Evolutionary conservation across 2,329 filamentous ascomycete genomes (phyloP).

Genomic region (Cytospora chrysosperma): DNA sequence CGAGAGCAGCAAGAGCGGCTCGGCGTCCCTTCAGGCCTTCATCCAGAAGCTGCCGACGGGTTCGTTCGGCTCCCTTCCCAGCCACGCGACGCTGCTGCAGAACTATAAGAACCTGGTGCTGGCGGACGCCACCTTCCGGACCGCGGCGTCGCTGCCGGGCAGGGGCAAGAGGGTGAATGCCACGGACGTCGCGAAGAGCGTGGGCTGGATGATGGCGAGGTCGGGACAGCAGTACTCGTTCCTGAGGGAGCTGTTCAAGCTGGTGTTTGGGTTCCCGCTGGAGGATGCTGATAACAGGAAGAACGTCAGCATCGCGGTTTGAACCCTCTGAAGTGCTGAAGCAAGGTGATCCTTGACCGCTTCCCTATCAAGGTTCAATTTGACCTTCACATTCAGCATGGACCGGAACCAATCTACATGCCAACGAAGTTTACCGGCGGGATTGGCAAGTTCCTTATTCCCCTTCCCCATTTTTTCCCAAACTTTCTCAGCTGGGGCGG

Average conservation of each 20-base stretch:
- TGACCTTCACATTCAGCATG: background rate
- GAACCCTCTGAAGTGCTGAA: constrained; percentile 14
- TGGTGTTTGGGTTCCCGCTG: constrained; percentile 81
- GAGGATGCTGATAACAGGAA: constrained; percentile 74
- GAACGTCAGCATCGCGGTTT: constrained; percentile 60
- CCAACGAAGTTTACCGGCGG: background rate
- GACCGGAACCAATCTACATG: background rate
- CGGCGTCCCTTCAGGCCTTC: constrained; percentile 66
- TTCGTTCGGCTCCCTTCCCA: constrained; percentile 72
- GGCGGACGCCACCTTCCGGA: constrained; percentile 66
- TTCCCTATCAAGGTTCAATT: background rate
- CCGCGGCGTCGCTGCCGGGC: constrained; percentile 52
- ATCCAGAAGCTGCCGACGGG: constrained; percentile 73
- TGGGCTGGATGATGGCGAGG: constrained; percentile 70
- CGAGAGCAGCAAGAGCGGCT: constrained; percentile 36
- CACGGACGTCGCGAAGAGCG: constrained; percentile 76
- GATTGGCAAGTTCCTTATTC: background rate
- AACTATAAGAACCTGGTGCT: constrained; percentile 80
- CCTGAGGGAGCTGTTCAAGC: constrained; percentile 75
- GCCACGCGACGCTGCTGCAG: constrained; percentile 70
- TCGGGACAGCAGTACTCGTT: constrained; percentile 69
- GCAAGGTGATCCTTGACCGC: background rate
- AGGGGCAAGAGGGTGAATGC: constrained; percentile 62
- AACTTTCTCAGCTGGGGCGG: constrained; percentile 12
- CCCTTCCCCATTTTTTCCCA: background rate